Conservation (phyloP, 2,329 filamentous ascomycete species). For the Thermomyces lanuginosus region DNA sequence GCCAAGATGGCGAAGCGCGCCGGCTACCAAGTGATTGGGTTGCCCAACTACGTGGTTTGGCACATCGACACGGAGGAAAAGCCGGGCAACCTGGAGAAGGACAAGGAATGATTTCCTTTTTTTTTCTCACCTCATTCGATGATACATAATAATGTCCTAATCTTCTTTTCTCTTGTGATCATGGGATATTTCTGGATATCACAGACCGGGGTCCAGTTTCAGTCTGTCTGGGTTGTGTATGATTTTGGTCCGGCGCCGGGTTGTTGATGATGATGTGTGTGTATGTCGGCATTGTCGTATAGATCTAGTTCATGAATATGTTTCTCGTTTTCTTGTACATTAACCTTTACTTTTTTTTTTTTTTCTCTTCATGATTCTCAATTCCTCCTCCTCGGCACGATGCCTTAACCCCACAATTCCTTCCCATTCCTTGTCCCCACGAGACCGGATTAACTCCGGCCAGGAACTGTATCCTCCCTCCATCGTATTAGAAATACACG, state of each 20-base stretch:
- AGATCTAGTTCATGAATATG: conserved; percentile 1
- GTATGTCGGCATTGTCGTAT: conserved; percentile 5
- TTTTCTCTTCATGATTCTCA: conserved; percentile 1
- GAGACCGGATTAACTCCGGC: no score
- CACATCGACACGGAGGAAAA: conserved; percentile 96
- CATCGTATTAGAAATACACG: no score
- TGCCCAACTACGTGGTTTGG: conserved; percentile 98
- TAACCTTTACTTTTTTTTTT: conserved; percentile 3
- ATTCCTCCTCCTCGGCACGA: background rate
- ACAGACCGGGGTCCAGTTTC: no score
- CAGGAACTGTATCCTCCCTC: background rate
- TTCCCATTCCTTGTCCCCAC: no score
- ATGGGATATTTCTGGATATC: no score
- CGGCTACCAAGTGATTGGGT: conserved; percentile 76
- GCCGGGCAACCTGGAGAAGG: conserved; percentile 51
- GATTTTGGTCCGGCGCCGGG: no score
- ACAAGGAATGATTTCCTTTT: conserved; percentile 4
- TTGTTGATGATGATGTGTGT: no score
- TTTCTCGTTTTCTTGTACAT: conserved; percentile 1
- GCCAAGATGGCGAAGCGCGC: conserved; percentile 97
- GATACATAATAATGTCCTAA: conserved; percentile 6
- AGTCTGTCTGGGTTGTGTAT: no score
- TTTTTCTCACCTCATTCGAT: conserved; percentile 1
- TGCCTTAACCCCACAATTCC: background rate
- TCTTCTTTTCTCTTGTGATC: conserved; percentile 1